phyloP scores from a whole-genome alignment of 768 basidiomycete species.

The Auriscalpium vulgare region DNA sequence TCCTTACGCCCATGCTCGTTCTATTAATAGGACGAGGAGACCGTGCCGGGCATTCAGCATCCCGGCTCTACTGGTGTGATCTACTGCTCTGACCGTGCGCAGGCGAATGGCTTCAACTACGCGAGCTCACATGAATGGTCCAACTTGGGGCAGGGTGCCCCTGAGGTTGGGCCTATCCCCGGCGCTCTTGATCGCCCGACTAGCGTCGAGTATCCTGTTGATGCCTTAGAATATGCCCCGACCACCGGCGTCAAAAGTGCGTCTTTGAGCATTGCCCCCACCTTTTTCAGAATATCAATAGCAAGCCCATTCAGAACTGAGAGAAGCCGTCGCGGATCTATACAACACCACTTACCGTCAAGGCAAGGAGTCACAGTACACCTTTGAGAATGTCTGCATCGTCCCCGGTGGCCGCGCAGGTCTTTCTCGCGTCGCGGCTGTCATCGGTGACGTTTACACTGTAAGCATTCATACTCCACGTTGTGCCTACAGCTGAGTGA shows the following conservation, averaged over 20 bases:
- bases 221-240: constrained; percentile 84
- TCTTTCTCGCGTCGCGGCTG: constrained; percentile 84
- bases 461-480: constrained; percentile 27
- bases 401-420: constrained; percentile 92
- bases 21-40: constrained; percentile 65
- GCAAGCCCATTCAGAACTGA: constrained; percentile 44
- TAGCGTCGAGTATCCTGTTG: constrained; percentile 55
- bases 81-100: constrained; percentile 91
- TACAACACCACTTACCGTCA: constrained; percentile 86
- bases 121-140: constrained; percentile 75
- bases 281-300: neutral
- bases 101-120: constrained; percentile 88
- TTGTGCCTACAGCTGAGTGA: constrained; percentile 1
- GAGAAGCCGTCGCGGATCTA: constrained; percentile 82
- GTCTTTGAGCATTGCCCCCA: neutral
- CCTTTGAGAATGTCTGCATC: constrained; percentile 88
- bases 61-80: constrained; percentile 61
- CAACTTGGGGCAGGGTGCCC: constrained; percentile 88
- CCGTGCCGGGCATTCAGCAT: constrained; percentile 80
- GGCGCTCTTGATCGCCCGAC: constrained; percentile 60
- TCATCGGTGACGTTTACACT: constrained; percentile 84
- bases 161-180: constrained; percentile 82
- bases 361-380: constrained; percentile 78
- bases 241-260: constrained; percentile 84
- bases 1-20: neutral